Percentiles rank a stretch among this genome's conserved stretches.
phyloP scores from a whole-genome alignment of 371 early-diverging fungal genomes.

The Mortierella sp. region DNA sequence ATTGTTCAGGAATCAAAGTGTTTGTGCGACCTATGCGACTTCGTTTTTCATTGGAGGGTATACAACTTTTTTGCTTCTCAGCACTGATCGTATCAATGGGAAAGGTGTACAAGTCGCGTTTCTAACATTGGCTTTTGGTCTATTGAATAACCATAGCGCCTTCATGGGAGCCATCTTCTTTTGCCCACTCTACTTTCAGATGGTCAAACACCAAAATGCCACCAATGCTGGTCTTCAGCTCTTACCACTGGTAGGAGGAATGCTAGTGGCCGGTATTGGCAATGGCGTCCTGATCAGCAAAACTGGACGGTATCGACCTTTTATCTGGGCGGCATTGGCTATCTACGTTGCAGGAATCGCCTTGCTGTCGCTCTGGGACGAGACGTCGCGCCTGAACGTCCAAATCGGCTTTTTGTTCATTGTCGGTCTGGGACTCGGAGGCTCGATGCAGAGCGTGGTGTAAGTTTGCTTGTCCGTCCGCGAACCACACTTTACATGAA shows the following conservation, averaged over 20 bases:
- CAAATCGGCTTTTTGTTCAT: conserved; percentile 40
- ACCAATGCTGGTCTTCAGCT: conserved; percentile 65
- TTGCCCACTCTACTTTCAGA: conserved; percentile 61
- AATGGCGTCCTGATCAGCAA: conserved; percentile 60
- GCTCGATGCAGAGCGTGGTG: conserved; percentile 45
- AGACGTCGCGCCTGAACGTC: conserved; percentile 17
- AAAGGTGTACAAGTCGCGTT: too few relatives aligned
- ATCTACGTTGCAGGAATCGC: conserved; percentile 59
- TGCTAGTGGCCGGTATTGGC: conserved; percentile 53
- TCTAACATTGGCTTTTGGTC: not conserved
- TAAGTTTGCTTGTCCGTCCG: conserved; percentile 24
- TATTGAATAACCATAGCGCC: conserved; percentile 26
- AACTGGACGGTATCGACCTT: conserved; percentile 59
- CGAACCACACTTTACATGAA: too few relatives aligned
- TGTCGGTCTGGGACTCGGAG: conserved; percentile 44
- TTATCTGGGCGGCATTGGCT: conserved; percentile 30
- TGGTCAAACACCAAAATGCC: conserved; percentile 57
- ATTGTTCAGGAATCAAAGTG: conserved; percentile 61
- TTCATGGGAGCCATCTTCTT: conserved; percentile 66
- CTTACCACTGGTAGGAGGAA: conserved; percentile 61
- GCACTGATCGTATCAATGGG: too few relatives aligned
- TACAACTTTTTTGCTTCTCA: too few relatives aligned
- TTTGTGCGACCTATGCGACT: conserved; percentile 56
- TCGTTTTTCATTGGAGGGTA: conserved; percentile 66
- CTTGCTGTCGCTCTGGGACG: conserved; percentile 44